Evolutionary conservation across 2,329 filamentous ascomycete species (phyloP).

Genomic region (Coccinonectria pachysandricola): DNA sequence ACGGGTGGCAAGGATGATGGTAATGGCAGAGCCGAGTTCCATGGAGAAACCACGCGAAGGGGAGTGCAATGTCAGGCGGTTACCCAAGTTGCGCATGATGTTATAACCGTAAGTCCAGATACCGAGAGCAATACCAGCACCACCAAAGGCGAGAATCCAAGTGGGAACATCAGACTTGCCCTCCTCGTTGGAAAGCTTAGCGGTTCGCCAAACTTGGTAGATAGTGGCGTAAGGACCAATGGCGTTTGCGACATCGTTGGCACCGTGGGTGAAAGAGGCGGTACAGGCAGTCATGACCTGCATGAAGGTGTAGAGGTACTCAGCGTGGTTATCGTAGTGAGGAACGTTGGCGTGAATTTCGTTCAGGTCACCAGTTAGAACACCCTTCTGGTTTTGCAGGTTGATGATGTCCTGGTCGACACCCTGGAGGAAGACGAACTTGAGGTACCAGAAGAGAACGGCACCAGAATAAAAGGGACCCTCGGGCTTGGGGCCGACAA

Average conservation of each 20-base stretch:
- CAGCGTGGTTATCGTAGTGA: slow-evolving; percentile 47
- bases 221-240: slow-evolving; percentile 54
- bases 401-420: slow-evolving; percentile 19
- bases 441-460: slow-evolving; percentile 16
- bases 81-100: slow-evolving; percentile 54
- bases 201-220: slow-evolving; percentile 47
- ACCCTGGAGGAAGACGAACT: slow-evolving; percentile 15
- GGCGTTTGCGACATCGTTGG: slow-evolving; percentile 56
- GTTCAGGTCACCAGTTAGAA: slow-evolving; percentile 41
- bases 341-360: slow-evolving; percentile 45
- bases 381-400: slow-evolving; percentile 30
- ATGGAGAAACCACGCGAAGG: slow-evolving; percentile 49
- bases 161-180: slow-evolving; percentile 41
- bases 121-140: slow-evolving; percentile 42
- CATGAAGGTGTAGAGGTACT: slow-evolving; percentile 51
- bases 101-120: slow-evolving; percentile 56
- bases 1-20: slow-evolving; percentile 53
- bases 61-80: slow-evolving; percentile 51
- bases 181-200: slow-evolving; percentile 28
- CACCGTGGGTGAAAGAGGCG: slow-evolving; percentile 55
- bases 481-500: slow-evolving; percentile 14
- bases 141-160: slow-evolving; percentile 50
- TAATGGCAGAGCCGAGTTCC: slow-evolving; percentile 50
- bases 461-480: slow-evolving; percentile 3
- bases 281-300: slow-evolving; percentile 52